Percentiles rank a stretch among this genome's conserved stretches.
phyloP scores from a whole-genome alignment of 2,329 filamentous ascomycete genomes.

The Hypomyces perniciosus region DNA sequence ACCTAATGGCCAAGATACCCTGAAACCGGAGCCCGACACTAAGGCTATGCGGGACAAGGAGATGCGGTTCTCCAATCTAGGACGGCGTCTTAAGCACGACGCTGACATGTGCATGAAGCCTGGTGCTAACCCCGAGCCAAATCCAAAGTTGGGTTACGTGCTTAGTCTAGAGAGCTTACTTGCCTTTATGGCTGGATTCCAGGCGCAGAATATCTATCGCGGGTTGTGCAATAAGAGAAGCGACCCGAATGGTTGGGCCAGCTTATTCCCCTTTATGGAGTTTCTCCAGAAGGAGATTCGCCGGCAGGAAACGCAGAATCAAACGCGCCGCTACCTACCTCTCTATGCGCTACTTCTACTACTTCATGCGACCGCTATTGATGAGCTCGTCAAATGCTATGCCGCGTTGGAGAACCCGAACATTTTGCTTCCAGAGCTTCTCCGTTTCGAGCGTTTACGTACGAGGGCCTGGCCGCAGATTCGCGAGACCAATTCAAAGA shows the following conservation, averaged over 20 bases:
- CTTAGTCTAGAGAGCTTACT: constrained; percentile 45
- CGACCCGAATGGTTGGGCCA: constrained; percentile 38
- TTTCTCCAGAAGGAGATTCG: constrained; percentile 35
- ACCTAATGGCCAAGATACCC: constrained; percentile 28
- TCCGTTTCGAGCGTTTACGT: constrained; percentile 6
- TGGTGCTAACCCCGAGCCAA: constrained; percentile 23
- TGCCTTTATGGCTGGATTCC: constrained; percentile 49
- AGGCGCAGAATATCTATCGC: constrained; percentile 41
- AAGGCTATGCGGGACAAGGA: constrained; percentile 31
- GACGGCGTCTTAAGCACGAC: constrained; percentile 48
- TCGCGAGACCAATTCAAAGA: constrained; percentile 6
- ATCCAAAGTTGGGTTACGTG: constrained; percentile 36
- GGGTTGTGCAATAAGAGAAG: constrained; percentile 37
- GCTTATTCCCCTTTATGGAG: constrained; percentile 39
- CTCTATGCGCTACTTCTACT: constrained; percentile 38
- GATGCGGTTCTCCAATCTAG: constrained; percentile 34
- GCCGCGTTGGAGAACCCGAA: constrained; percentile 23
- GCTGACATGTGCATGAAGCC: constrained; percentile 40
- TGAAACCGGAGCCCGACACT: constrained; percentile 20
- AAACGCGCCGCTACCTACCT: constrained; percentile 26
- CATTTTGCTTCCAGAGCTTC: constrained; percentile 4
- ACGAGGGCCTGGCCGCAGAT: constrained; percentile 13
- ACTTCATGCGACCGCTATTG: constrained; percentile 39
- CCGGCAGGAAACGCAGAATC: constrained; percentile 23
- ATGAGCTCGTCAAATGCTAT: constrained; percentile 39